Evolutionary conservation across 2,329 filamentous ascomycete genomes (phyloP).

Genomic region (Fusarium sp.): DNA sequence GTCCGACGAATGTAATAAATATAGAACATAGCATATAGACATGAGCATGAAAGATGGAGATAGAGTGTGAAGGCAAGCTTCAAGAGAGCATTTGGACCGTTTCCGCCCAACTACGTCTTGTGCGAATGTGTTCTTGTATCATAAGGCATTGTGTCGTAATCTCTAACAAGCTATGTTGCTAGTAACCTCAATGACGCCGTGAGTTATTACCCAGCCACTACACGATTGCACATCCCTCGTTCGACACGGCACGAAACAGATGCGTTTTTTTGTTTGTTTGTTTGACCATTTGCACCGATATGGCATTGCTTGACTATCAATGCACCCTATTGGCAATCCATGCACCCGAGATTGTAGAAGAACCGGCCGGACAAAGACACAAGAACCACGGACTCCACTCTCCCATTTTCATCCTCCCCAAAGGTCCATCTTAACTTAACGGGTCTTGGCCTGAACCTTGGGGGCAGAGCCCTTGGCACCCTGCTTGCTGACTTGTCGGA

Average conservation of each 20-base stretch:
- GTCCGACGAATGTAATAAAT: slow-evolving; percentile 7
- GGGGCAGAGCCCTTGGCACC: slow-evolving; percentile 87
- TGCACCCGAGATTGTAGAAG: slow-evolving; percentile 55
- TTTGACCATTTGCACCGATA: slow-evolving; percentile 50
- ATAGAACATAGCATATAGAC: slow-evolving; percentile 11
- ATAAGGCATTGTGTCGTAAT: slow-evolving; percentile 14
- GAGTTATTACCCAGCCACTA: slow-evolving; percentile 26
- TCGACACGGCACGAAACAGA: slow-evolving; percentile 33
- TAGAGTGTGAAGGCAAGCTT: slow-evolving; percentile 29
- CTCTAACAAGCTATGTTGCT: slow-evolving; percentile 14
- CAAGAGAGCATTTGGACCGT: slow-evolving; percentile 14
- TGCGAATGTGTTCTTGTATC: slow-evolving; percentile 17
- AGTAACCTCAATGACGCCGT: slow-evolving; percentile 18
- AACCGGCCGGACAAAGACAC: slow-evolving; percentile 55
- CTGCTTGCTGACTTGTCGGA: slow-evolving; percentile 93
- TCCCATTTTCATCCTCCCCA: slow-evolving; percentile 42
- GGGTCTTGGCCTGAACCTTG: slow-evolving; percentile 87
- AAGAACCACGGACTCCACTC: slow-evolving; percentile 54
- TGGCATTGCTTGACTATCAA: slow-evolving; percentile 54
- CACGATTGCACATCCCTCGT: slow-evolving; percentile 11
- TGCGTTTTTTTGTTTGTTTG: slow-evolving; percentile 26
- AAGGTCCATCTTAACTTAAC: slow-evolving; percentile 58
- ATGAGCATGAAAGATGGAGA: slow-evolving; percentile 33
- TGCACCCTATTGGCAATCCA: slow-evolving; percentile 54
- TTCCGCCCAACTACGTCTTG: background rate